A percentile compares a stretch with the other conserved stretches of the same genome.
Evolutionary conservation across 2,329 filamentous ascomycete genomes (phyloP).

Genomic region (Davidsoniella australis): DNA sequence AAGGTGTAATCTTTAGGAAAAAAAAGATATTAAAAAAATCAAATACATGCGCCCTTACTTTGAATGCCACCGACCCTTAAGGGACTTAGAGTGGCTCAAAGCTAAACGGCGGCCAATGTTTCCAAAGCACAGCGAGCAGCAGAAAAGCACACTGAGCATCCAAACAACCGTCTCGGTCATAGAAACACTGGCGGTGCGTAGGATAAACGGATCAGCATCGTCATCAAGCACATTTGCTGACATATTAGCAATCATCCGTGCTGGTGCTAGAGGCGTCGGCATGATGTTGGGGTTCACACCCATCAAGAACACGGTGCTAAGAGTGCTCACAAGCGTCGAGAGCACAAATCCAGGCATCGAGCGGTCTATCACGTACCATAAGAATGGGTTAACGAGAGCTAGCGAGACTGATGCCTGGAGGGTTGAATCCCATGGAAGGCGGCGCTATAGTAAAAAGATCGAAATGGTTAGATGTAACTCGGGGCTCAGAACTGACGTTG

Average conservation of each 20-base stretch:
- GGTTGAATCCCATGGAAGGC: slow-evolving; percentile 81
- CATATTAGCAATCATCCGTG: slow-evolving; percentile 14
- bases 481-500: not conserved
- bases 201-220: slow-evolving; percentile 24
- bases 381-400: slow-evolving; percentile 74
- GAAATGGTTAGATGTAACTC: not conserved
- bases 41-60: not conserved
- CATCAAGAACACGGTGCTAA: slow-evolving; percentile 58
- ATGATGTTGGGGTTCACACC: slow-evolving; percentile 63
- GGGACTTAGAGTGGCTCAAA: slow-evolving; percentile 26
- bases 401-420: slow-evolving; percentile 85
- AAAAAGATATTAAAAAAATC: too few species aligned
- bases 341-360: slow-evolving; percentile 71
- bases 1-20: too few species aligned
- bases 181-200: slow-evolving; percentile 42
- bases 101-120: slow-evolving; percentile 76
- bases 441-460: not conserved
- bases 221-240: slow-evolving; percentile 11
- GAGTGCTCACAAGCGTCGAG: slow-evolving; percentile 53
- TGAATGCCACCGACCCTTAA: slow-evolving; percentile 26
- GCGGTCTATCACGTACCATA: slow-evolving; percentile 94
- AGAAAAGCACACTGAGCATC: slow-evolving; percentile 87
- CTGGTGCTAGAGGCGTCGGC: slow-evolving; percentile 40
- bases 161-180: slow-evolving; percentile 61
- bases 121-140: slow-evolving; percentile 87